Evolutionary conservation across 495 filamentous ascomycete genomes (phyloP).

Genomic region (Apodospora peruviana): DNA sequence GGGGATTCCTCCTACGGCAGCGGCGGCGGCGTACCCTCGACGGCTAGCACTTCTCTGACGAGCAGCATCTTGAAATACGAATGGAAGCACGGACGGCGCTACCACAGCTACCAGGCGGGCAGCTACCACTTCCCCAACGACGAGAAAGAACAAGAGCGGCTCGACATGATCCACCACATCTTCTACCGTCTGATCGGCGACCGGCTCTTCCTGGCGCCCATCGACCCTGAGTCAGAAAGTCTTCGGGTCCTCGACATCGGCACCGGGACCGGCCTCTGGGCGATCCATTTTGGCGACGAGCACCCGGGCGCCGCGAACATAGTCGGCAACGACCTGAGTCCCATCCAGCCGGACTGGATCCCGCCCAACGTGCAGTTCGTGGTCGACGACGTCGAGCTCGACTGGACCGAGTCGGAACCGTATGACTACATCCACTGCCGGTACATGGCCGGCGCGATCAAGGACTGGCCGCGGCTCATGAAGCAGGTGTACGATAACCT

Average conservation of each 20-base stretch:
- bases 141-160: constrained; percentile 58
- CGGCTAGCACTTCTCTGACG: constrained; percentile 33
- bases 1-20: constrained; percentile 16
- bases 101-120: constrained; percentile 49
- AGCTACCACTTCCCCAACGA: constrained; percentile 53
- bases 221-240: constrained; percentile 16
- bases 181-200: constrained; percentile 31
- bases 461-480: constrained; percentile 43
- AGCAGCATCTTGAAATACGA: constrained; percentile 46
- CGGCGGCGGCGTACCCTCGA: constrained; percentile 6
- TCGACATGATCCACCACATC: constrained; percentile 61
- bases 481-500: constrained; percentile 38
- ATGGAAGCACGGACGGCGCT: constrained; percentile 38
- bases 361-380: constrained; percentile 51
- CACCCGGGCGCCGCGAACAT: constrained; percentile 19
- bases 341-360: constrained; percentile 49
- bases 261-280: constrained; percentile 22
- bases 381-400: constrained; percentile 50
- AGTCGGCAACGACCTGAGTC: constrained; percentile 46
- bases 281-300: constrained; percentile 20
- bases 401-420: constrained; percentile 44
- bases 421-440: constrained; percentile 53
- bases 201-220: constrained; percentile 29
- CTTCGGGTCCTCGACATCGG: constrained; percentile 20
- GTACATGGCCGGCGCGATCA: constrained; percentile 43